Evolutionary conservation across 345 rosid genomes (phyloP).

Genomic region (Geranium brycei): DNA sequence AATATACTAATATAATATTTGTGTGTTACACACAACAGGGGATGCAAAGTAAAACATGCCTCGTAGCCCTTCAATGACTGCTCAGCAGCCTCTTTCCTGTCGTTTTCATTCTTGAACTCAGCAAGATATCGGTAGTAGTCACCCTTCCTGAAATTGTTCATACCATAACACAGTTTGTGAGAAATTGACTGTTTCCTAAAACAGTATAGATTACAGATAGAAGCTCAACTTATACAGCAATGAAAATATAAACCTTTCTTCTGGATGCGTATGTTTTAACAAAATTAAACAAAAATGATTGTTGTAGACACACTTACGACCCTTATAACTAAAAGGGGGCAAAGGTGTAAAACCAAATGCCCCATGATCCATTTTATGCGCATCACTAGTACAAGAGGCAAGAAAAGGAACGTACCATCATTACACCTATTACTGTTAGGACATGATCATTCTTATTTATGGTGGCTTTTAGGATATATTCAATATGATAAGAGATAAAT

Average conservation of each 20-base stretch:
- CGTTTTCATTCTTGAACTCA: constrained; percentile 16
- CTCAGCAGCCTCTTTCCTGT: constrained; percentile 15
- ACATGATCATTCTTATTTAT: too few relatives aligned
- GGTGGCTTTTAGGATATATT: not conserved
- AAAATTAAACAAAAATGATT: not conserved
- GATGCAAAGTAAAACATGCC: constrained; percentile 20
- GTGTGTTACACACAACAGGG: not conserved
- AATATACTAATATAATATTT: too few relatives aligned
- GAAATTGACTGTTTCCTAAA: not conserved
- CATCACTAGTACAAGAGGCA: constrained; percentile 3
- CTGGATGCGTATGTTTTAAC: too few relatives aligned
- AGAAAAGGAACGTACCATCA: not conserved
- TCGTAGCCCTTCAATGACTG: constrained; percentile 8
- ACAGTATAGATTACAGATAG: not conserved
- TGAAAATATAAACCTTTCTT: too few relatives aligned
- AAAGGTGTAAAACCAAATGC: not conserved
- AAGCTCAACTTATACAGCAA: not conserved
- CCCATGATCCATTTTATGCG: not conserved
- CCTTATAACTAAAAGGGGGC: not conserved
- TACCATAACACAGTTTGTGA: not conserved
- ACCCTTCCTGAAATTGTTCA: constrained; percentile 9
- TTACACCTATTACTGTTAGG: not conserved
- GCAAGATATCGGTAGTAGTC: constrained; percentile 15
- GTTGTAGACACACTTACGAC: not conserved
- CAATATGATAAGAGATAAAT: too few relatives aligned